Conservation (phyloP, 129 eudicot species). For the Tagetes patula region DNA sequence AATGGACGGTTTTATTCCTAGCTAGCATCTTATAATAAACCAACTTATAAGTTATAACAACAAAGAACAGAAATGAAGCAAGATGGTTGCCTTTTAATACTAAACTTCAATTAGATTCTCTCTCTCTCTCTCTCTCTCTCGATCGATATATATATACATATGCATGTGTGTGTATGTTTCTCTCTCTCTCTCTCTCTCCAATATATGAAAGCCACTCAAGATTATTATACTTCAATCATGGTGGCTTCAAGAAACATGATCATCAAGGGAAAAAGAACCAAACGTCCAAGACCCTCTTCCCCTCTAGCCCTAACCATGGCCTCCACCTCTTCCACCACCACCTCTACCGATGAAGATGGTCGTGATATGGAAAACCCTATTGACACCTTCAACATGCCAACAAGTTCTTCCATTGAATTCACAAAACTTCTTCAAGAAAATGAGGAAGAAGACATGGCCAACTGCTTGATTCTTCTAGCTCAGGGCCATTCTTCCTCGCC, state of each 20-base stretch:
- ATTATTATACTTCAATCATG: constrained; percentile 29
- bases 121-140: constrained; percentile 28
- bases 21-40: constrained; percentile 8
- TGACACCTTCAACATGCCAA: constrained; percentile 23
- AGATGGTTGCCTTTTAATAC: constrained; percentile 28
- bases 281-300: constrained; percentile 55
- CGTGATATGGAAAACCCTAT: constrained; percentile 20
- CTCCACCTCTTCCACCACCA: constrained; percentile 36
- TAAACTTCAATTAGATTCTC: constrained; percentile 24
- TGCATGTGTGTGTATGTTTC: not conserved
- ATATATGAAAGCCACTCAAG: constrained; percentile 41
- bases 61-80: constrained; percentile 1
- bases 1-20: constrained; percentile 1
- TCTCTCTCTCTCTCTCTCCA: constrained; percentile 10
- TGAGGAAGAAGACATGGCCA: constrained; percentile 84
- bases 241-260: constrained; percentile 34
- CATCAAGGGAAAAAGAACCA: constrained; percentile 66
- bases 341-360: constrained; percentile 8
- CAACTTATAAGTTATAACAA: constrained; percentile 1
- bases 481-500: constrained; percentile 41
- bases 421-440: constrained; percentile 44
- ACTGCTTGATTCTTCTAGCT: constrained; percentile 80
- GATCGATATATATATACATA: not conserved
- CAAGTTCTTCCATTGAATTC: constrained; percentile 39
- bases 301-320: constrained; percentile 61